A percentile compares a stretch with the other conserved stretches of the same genome.
Conservation (phyloP, 345 rosid genomes). For the Arabidopsis thaliana region TAIR10.1 NC_003075.7:12712001-12712500, state of each 20-base stretch:
- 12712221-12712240: conserved; percentile 94
- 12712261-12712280: conserved; percentile 71
- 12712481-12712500: conserved; percentile 40
- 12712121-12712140: conserved; percentile 70
- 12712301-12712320: conserved; percentile 83
- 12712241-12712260: conserved; percentile 88
- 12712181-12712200: conserved; percentile 86
- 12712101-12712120: conserved; percentile 75
- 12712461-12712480: conserved; percentile 35
- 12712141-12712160: conserved; percentile 69
- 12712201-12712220: conserved; percentile 99
- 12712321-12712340: conserved; percentile 89
- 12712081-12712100: conserved; percentile 72
- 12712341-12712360: conserved; percentile 87
- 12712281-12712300: conserved; percentile 77
- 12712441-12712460: conserved; percentile 64
- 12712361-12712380: conserved; percentile 92
- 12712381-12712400: conserved; percentile 72
- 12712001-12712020: no score
- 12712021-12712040: no score
- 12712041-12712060: no score
- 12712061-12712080: not conserved
- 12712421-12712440: conserved; percentile 51
- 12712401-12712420: conserved; percentile 67
- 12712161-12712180: conserved; percentile 66